A percentile compares a stretch with the other conserved stretches of the same genome.
Evolutionary conservation across 164 flowering plant species (phyloP).

Genomic region (Malania oleifera): DNA sequence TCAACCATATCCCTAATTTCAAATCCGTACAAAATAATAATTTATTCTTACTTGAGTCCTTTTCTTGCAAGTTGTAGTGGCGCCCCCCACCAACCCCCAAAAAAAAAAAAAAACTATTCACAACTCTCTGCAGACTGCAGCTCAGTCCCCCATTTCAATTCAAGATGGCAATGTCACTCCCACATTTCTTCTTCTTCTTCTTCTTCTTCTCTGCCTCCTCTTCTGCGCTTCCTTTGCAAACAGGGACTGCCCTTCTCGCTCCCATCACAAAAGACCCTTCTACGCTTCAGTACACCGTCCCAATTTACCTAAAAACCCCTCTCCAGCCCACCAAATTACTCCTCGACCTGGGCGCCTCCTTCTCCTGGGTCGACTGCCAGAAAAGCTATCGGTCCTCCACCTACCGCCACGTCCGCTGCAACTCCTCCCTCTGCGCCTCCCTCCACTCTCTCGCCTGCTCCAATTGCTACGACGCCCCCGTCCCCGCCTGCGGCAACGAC

Average conservation of each 20-base stretch:
- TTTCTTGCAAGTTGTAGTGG: too few relatives aligned
- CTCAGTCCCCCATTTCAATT: too few relatives aligned
- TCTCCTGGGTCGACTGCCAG: conserved; percentile 24
- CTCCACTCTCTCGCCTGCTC: conserved; percentile 13
- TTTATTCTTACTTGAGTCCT: too few relatives aligned
- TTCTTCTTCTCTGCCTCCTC: neutral
- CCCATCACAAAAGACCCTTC: conserved; percentile 24
- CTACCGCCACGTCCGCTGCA: conserved; percentile 23
- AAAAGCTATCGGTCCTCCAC: conserved; percentile 10
- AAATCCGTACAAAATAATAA: too few relatives aligned
- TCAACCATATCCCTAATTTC: too few relatives aligned
- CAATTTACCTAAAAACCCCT: conserved; percentile 23
- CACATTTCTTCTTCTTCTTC: conserved; percentile 4
- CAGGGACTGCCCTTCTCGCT: conserved; percentile 12
- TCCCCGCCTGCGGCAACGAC: conserved; percentile 12
- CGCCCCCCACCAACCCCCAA: conserved; percentile 14
- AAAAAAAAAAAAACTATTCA: too few relatives aligned
- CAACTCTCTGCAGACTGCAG: too few relatives aligned
- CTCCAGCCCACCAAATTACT: conserved; percentile 19
- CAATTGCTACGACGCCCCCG: conserved; percentile 8
- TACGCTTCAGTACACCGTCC: conserved; percentile 17
- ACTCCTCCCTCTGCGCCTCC: conserved; percentile 16
- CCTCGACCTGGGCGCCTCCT: conserved; percentile 27
- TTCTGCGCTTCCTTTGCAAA: neutral
- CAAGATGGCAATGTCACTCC: neutral